A percentile compares a stretch with the other conserved stretches of the same genome.
Evolutionary conservation across 2,329 filamentous ascomycete genomes (phyloP).

Genomic region (Calycina herbarum): DNA sequence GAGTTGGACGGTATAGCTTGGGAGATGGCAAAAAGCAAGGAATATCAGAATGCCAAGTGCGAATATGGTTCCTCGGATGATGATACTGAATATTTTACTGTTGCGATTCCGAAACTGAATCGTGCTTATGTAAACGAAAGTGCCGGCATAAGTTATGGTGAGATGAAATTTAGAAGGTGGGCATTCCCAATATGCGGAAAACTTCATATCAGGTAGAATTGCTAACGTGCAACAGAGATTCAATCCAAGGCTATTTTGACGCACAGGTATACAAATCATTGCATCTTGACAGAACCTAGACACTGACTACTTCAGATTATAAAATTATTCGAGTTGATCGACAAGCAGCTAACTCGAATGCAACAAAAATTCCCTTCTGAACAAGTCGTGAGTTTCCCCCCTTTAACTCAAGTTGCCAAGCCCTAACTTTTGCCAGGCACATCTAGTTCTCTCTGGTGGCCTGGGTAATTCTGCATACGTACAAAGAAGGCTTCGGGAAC

Average conservation of each 20-base stretch:
- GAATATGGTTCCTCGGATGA: slow-evolving; percentile 39
- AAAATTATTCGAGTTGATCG: slow-evolving; percentile 22
- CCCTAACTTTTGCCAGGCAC: slow-evolving; percentile 25
- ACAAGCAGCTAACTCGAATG: slow-evolving; percentile 20
- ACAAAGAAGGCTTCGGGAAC: slow-evolving; percentile 37
- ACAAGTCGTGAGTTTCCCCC: slow-evolving; percentile 15
- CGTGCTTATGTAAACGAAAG: slow-evolving; percentile 38
- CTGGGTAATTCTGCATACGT: slow-evolving; percentile 45
- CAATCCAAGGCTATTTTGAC: slow-evolving; percentile 21
- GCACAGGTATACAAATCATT: slow-evolving; percentile 12
- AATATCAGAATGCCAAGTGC: slow-evolving; percentile 44
- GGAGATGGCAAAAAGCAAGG: slow-evolving; percentile 42
- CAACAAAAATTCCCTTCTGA: slow-evolving; percentile 16
- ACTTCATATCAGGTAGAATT: not conserved
- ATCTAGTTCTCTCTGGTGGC: slow-evolving; percentile 45
- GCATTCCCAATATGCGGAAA: not conserved
- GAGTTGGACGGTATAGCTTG: slow-evolving; percentile 39
- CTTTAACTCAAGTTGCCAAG: not conserved
- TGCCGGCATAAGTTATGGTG: slow-evolving; percentile 28
- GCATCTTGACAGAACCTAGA: too few species aligned
- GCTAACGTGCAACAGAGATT: slow-evolving; percentile 9
- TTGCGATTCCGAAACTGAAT: slow-evolving; percentile 39
- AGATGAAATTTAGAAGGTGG: slow-evolving; percentile 23
- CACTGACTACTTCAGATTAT: slow-evolving; percentile 15
- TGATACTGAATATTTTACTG: slow-evolving; percentile 39